Evolutionary conservation across 2,329 filamentous ascomycete genomes (phyloP), one percentile per base, ranked within the genome.

Genomic region (Aureobasidium subglaciale): DNA sequence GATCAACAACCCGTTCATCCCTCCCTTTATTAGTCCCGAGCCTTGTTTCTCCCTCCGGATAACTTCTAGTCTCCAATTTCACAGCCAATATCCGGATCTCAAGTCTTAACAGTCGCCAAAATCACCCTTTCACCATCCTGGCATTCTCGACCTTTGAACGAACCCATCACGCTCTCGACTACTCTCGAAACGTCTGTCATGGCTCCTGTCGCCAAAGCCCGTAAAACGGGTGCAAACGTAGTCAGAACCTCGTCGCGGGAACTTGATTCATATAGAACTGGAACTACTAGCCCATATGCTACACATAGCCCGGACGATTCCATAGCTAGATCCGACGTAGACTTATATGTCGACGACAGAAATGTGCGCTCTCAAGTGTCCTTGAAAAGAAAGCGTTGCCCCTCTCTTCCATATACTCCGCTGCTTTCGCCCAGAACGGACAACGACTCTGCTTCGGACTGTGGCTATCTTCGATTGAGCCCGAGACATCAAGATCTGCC

Each of bases 281-380:
- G n/a, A 6, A 7, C 24, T 16, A 27, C 22, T 16, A 10, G 7
- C 9, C 6, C 6, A 34, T 18, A 15, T 16, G 22, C 4, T 18
- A 22, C 10, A 20, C 25, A 13, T 8, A 30, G 75, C 56, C 71
- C 71, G 2, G 62, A 62, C 13, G 59, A 65, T 4, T 60, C 67
- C 50, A 66, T 73, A 29, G 70, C 70, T 40, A 70, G 68, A 27
- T 60, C 64, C 35, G 59, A 63, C 6, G 63, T 67, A 13, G 65
- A 67, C 46, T 58, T 64, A 25, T 62, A 65, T 56, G 64, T 70
- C 5, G 66, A 68, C 16, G 65, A 68, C 4, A 67, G 70, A 16
- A 63, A 65, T 35, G 58, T 66, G 45, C 25, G 62, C 22, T 50
- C 62, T 7, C 59, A 57, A 5, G 52, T 57, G 8, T 41, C 49